Evolutionary conservation across 805 yeast genomes (phyloP).

Genomic region (Spathaspora boniae): DNA sequence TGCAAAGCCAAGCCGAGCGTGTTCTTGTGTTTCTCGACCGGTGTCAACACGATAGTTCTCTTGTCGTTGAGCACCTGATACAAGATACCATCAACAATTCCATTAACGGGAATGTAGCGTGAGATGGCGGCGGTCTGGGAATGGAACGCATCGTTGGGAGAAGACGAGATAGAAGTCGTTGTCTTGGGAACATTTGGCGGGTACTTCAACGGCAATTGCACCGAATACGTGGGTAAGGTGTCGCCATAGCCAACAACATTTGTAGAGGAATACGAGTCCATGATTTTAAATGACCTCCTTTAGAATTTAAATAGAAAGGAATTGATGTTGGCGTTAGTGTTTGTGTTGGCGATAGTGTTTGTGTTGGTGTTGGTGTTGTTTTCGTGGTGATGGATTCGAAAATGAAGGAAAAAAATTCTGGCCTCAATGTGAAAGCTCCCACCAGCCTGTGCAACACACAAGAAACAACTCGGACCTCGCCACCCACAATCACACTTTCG

Average conservation of each 20-base stretch:
- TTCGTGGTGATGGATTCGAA: too few relatives aligned
- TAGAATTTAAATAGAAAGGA: too few relatives aligned
- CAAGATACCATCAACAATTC: conserved; percentile 26
- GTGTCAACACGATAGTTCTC: conserved; percentile 33
- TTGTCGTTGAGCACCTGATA: conserved; percentile 29
- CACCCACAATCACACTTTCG: not conserved
- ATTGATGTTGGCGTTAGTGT: too few relatives aligned
- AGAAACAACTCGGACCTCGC: too few relatives aligned
- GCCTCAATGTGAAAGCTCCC: too few relatives aligned
- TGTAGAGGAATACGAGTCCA: conserved; percentile 18
- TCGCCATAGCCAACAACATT: conserved; percentile 18
- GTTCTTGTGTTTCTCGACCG: conserved; percentile 33
- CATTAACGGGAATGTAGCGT: conserved; percentile 16
- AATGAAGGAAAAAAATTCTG: too few relatives aligned
- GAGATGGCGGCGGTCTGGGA: conserved; percentile 15
- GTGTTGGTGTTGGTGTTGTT: too few relatives aligned
- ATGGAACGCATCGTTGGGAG: conserved; percentile 24
- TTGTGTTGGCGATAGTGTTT: too few relatives aligned
- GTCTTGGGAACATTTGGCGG: conserved; percentile 5
- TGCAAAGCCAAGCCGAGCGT: conserved; percentile 32
- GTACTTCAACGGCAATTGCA: conserved; percentile 25
- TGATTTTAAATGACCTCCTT: too few relatives aligned
- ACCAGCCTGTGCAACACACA: too few relatives aligned
- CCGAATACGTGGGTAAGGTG: conserved; percentile 14
- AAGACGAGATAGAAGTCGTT: not conserved